These are phyloP conservation scores for Aristolochia fimbriata DNA, from an alignment of 164 flowering plant genomes.

Conservation along the genomic window DNA sequence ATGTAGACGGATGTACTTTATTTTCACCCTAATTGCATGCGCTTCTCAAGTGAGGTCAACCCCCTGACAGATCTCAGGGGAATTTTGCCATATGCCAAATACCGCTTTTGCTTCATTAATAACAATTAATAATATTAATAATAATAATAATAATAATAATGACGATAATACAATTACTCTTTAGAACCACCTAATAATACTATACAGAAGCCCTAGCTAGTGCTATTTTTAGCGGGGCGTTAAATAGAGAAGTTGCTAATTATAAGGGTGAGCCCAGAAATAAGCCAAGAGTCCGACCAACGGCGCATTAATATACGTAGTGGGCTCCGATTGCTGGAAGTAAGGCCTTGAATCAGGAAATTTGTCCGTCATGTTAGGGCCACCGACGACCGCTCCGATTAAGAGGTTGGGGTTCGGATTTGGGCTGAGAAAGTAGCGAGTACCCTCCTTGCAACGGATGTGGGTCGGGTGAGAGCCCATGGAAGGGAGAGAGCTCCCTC, in stretches of 20 bases:
- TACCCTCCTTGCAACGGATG: constrained; percentile 68
- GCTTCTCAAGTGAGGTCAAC: too few species aligned
- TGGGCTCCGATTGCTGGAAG: constrained; percentile 89
- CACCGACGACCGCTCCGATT: constrained; percentile 93
- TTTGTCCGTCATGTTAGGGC: constrained; percentile 70
- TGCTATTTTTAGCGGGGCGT: background rate
- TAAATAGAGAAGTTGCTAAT: background rate
- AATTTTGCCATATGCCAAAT: too few species aligned
- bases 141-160: too few species aligned
- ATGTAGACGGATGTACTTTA: too few species aligned
- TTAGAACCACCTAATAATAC: too few species aligned
- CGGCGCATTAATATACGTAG: constrained; percentile 91
- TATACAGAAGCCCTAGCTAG: too few species aligned
- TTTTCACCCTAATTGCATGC: too few species aligned
- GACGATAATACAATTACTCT: too few species aligned
- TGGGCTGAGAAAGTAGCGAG: constrained; percentile 57
- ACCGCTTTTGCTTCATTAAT: too few species aligned
- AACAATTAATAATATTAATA: too few species aligned
- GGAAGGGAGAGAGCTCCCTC: constrained; percentile 83
- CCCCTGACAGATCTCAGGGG: too few species aligned
- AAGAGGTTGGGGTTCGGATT: constrained; percentile 76
- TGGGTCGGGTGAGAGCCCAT: constrained; percentile 61
- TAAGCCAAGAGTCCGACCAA: constrained; percentile 77
- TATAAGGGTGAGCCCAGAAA: constrained; percentile 55
- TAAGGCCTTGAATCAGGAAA: constrained; percentile 84